These are phyloP conservation scores for Magnusiomyces tetraspermus DNA, from an alignment of 1,139 yeast species.

Conservation along the genomic window DNA sequence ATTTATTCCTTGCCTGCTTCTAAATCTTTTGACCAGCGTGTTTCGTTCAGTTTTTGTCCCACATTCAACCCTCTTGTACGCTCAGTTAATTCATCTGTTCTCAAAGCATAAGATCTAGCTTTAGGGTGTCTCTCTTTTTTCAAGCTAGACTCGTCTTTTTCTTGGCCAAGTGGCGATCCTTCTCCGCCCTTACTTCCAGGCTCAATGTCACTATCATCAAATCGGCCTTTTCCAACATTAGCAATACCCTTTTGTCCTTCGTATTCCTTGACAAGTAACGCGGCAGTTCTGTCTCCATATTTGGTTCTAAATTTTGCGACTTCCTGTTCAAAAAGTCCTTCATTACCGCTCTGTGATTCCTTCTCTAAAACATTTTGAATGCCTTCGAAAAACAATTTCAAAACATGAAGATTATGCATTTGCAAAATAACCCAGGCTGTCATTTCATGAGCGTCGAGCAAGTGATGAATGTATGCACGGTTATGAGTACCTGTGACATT, in stretches of 20 bases:
- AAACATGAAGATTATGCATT: conserved; percentile 31
- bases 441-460: conserved; percentile 36
- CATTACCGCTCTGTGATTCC: no score
- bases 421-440: conserved; percentile 36
- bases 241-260: neutral
- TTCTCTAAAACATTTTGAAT: conserved; percentile 26
- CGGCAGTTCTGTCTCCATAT: conserved; percentile 21
- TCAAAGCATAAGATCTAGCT: neutral
- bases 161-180: neutral
- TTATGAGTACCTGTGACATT: conserved; percentile 25
- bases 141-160: neutral
- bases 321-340: conserved; percentile 27
- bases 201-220: neutral
- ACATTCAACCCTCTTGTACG: neutral
- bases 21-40: conserved; percentile 18
- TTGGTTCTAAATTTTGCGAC: conserved; percentile 20
- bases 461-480: conserved; percentile 36
- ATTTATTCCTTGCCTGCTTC: neutral
- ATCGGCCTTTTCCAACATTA: neutral
- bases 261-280: neutral
- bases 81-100: neutral
- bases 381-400: conserved; percentile 27
- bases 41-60: conserved; percentile 44
- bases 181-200: neutral
- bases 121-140: neutral